phyloP scores from a whole-genome alignment of 192 early-diverging fungal genomes.

The Entophlyctis luteolus region DNA sequence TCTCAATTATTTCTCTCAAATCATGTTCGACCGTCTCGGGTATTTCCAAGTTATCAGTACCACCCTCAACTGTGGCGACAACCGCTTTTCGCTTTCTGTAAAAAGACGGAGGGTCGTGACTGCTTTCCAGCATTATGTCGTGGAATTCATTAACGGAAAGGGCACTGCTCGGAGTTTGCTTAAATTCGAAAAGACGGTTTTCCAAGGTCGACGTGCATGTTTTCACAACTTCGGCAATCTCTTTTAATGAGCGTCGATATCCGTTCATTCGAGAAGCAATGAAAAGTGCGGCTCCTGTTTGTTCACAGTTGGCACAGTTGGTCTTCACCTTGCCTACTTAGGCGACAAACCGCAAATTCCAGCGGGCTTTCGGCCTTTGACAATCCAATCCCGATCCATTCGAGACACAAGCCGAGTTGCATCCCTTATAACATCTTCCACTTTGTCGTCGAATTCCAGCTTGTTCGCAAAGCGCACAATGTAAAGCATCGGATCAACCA shows the following conservation, averaged over 20 bases:
- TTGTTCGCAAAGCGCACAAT: conserved; percentile 84
- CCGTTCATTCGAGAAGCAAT: conserved; percentile 90
- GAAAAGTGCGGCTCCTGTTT: conserved; percentile 48
- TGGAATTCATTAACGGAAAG: conserved; percentile 79
- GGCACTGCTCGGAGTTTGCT: conserved; percentile 68
- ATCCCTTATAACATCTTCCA: conserved; percentile 68
- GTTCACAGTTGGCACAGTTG: neutral
- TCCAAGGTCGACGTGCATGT: conserved; percentile 81
- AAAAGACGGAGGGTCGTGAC: conserved; percentile 82
- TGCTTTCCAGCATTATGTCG: conserved; percentile 75
- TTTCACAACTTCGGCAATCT: conserved; percentile 86
- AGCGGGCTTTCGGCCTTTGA: conserved; percentile 80
- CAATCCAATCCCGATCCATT: conserved; percentile 94
- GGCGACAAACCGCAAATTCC: conserved; percentile 80
- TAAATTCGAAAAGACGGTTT: conserved; percentile 79
- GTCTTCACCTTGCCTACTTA: neutral
- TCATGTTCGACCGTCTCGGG: conserved; percentile 24
- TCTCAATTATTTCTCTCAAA: conserved; percentile 12
- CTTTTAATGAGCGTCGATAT: conserved; percentile 72
- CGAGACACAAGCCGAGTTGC: conserved; percentile 77
- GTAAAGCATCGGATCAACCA: conserved; percentile 90
- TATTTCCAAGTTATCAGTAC: neutral
- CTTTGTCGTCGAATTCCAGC: conserved; percentile 89
- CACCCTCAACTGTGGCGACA: neutral
- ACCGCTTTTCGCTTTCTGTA: conserved; percentile 26